These are phyloP conservation scores for Malassezia arunalokei DNA, from an alignment of 1,284 basidiomycete genomes.

Conservation along the genomic window DNA sequence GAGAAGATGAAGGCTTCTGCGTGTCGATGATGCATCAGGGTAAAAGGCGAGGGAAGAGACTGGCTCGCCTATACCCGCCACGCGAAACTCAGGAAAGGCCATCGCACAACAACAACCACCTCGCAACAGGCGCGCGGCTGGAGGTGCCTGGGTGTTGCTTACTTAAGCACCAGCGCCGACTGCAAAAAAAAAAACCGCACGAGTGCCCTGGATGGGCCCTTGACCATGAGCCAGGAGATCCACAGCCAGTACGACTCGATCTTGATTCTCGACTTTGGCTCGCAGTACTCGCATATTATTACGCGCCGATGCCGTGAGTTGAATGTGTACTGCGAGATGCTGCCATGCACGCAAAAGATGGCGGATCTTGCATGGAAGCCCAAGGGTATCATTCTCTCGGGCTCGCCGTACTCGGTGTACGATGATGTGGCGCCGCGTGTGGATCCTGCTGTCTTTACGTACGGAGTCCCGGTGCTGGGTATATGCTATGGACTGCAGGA, in stretches of 20 bases:
- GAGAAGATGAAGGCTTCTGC: constrained; percentile 19
- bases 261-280: constrained; percentile 94
- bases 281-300: constrained; percentile 97
- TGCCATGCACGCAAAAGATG: constrained; percentile 90
- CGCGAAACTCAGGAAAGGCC: background rate
- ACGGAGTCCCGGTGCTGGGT: constrained; percentile 82
- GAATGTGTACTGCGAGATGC: constrained; percentile 93
- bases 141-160: background rate
- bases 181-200: background rate
- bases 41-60: constrained; percentile 25
- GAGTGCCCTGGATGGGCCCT: background rate
- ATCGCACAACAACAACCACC: background rate
- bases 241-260: constrained; percentile 94
- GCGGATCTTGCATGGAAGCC: constrained; percentile 83
- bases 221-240: constrained; percentile 52
- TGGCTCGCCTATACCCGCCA: constrained; percentile 6
- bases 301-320: constrained; percentile 94
- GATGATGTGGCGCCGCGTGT: constrained; percentile 83
- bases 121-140: background rate
- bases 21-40: constrained; percentile 7
- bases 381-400: constrained; percentile 93
- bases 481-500: constrained; percentile 99
- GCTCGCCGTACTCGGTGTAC: constrained; percentile 97
- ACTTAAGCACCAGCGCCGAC: background rate
- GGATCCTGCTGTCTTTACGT: constrained; percentile 83